phyloP scores from a whole-genome alignment of 345 rosid species.

The Dipteronia dyeriana region DNA sequence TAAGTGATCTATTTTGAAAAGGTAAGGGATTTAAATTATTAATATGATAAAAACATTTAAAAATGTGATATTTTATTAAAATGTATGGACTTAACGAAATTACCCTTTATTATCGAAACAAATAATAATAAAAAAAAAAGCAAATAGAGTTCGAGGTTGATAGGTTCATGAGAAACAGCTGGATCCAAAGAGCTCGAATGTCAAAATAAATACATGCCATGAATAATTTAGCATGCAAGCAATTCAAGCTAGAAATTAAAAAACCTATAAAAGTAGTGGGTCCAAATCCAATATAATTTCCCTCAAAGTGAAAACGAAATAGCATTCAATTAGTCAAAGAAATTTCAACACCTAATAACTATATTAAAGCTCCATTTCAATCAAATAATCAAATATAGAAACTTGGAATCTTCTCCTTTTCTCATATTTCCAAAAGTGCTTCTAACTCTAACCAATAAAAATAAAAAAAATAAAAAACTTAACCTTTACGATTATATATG shows the following conservation, averaged over 20 bases:
- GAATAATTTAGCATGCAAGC: neutral
- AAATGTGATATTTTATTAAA: too few species aligned
- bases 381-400: neutral
- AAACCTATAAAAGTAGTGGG: too few species aligned
- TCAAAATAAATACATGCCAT: neutral
- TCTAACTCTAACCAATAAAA: neutral
- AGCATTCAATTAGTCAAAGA: neutral
- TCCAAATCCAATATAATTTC: neutral
- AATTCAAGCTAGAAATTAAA: too few species aligned
- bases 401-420: neutral
- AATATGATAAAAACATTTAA: too few species aligned
- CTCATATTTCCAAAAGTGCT: neutral
- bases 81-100: too few species aligned
- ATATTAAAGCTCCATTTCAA: too few species aligned
- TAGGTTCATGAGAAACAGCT: conserved; percentile 18
- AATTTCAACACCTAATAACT: neutral
- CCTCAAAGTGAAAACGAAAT: neutral
- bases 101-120: too few species aligned
- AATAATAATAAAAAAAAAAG: neutral
- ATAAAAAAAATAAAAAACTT: too few species aligned
- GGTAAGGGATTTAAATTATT: too few species aligned
- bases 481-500: too few species aligned
- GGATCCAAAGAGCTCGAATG: conserved; percentile 23
- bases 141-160: neutral
- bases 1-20: too few species aligned